Evolutionary conservation across 2,329 filamentous ascomycete genomes (phyloP).

Genomic region (Curvularia eragrostidis): DNA sequence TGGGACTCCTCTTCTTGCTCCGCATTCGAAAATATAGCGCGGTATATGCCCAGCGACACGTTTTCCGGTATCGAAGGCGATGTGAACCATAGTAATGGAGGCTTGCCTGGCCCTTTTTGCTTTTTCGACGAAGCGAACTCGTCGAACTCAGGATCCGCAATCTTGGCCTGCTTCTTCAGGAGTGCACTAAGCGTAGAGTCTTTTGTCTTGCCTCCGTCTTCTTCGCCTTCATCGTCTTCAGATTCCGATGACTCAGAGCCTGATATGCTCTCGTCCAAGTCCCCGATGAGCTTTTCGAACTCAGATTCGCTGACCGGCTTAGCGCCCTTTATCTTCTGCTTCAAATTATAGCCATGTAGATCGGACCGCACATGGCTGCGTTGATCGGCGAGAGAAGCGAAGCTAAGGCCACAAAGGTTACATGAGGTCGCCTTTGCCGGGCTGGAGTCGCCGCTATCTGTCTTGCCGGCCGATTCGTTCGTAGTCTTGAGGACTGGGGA

Average conservation of each 20-base stretch:
- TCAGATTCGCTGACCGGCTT: conserved; percentile 77
- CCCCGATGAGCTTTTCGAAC: conserved; percentile 84
- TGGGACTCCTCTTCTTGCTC: conserved; percentile 70
- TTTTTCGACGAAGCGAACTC: conserved; percentile 57
- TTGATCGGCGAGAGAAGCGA: conserved; percentile 78
- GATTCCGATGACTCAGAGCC: conserved; percentile 78
- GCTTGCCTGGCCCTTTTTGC: conserved; percentile 66
- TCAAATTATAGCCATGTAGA: conserved; percentile 91
- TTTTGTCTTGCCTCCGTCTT: conserved; percentile 57
- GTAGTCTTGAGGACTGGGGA: conserved; percentile 14
- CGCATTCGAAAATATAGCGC: conserved; percentile 74
- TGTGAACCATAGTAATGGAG: conserved; percentile 84
- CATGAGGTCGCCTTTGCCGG: conserved; percentile 73
- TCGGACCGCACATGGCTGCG: conserved; percentile 87
- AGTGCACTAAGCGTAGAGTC: conserved; percentile 77
- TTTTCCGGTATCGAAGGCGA: conserved; percentile 77
- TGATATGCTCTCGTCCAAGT: conserved; percentile 89
- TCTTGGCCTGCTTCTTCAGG: conserved; percentile 80
- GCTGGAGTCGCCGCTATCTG: conserved; percentile 49
- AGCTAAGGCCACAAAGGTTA: conserved; percentile 76
- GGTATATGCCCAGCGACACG: conserved; percentile 84
- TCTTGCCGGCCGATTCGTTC: conserved; percentile 44
- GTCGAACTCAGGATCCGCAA: conserved; percentile 65
- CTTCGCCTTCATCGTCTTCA: conserved; percentile 72
- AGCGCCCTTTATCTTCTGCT: conserved; percentile 81